These are phyloP conservation scores for Leptographium lundbergii DNA, from an alignment of 2,329 filamentous ascomycete genomes.

Conservation along the genomic window DNA sequence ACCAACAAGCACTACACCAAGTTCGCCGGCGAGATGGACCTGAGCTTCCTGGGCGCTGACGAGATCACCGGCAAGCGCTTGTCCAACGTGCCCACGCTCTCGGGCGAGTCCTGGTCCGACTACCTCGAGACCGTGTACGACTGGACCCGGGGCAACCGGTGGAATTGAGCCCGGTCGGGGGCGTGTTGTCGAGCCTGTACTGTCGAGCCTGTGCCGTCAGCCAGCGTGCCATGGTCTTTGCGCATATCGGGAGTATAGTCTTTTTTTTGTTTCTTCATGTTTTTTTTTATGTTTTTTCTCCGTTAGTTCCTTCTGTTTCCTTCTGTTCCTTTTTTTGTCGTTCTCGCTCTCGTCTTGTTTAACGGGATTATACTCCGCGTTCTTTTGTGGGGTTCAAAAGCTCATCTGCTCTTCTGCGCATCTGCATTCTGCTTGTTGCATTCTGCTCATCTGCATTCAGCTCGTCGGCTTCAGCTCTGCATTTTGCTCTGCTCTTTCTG, in stretches of 20 bases:
- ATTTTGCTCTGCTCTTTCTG: too few species aligned
- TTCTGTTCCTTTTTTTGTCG: not conserved
- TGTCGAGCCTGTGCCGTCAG: too few species aligned
- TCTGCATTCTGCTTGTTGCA: too few species aligned
- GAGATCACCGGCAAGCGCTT: constrained; percentile 16
- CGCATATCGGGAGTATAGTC: not conserved
- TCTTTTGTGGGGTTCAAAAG: too few species aligned
- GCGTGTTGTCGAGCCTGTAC: too few species aligned
- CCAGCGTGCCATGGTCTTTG: too few species aligned
- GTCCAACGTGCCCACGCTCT: constrained; percentile 10
- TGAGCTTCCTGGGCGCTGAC: constrained; percentile 13
- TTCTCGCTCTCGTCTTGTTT: not conserved
- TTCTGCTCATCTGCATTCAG: too few species aligned
- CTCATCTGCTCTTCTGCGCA: too few species aligned
- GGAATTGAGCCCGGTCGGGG: constrained; percentile 6
- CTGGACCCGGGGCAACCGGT: constrained; percentile 11
- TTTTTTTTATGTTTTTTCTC: not conserved
- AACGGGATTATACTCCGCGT: not conserved
- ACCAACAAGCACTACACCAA: constrained; percentile 15
- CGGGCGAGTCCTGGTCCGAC: constrained; percentile 13
- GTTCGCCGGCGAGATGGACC: constrained; percentile 14
- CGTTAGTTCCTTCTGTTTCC: not conserved
- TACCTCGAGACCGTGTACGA: constrained; percentile 15
- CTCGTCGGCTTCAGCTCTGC: too few species aligned
- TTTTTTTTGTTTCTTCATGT: not conserved